phyloP scores from a whole-genome alignment of 768 basidiomycete species.

The Suillus fuscotomentosus region DNA sequence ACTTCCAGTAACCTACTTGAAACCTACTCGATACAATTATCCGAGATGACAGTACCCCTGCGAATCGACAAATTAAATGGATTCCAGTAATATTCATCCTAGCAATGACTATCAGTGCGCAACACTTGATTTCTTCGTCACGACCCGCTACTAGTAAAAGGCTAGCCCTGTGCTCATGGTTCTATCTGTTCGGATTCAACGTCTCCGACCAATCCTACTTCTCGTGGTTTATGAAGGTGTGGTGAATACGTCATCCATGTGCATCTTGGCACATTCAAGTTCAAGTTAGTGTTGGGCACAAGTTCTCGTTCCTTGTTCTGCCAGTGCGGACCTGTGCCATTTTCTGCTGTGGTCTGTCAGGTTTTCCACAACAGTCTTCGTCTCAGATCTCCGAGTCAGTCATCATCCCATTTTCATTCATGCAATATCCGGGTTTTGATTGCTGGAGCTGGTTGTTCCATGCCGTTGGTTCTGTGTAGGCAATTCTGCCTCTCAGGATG shows the following conservation, averaged over 20 bases:
- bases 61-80: too few relatives aligned
- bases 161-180: neutral
- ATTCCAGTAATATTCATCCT: too few relatives aligned
- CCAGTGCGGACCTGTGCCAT: neutral
- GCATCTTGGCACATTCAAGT: neutral
- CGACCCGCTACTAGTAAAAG: too few relatives aligned
- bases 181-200: neutral
- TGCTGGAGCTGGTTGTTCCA: neutral
- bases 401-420: neutral
- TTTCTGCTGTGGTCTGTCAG: neutral
- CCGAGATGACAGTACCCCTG: too few relatives aligned
- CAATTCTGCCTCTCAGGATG: neutral
- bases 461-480: slow-evolving; percentile 23
- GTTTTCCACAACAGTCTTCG: neutral
- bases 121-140: too few relatives aligned
- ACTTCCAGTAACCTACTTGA: too few relatives aligned
- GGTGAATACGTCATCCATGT: neutral
- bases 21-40: too few relatives aligned
- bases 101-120: too few relatives aligned
- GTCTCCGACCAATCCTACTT: neutral
- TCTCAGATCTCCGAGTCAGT: neutral
- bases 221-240: neutral
- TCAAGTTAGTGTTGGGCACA: neutral
- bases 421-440: neutral
- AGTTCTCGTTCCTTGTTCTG: neutral